Evolutionary conservation across 2,329 filamentous ascomycete genomes (phyloP).

Genomic region (Colletotrichum sojae): DNA sequence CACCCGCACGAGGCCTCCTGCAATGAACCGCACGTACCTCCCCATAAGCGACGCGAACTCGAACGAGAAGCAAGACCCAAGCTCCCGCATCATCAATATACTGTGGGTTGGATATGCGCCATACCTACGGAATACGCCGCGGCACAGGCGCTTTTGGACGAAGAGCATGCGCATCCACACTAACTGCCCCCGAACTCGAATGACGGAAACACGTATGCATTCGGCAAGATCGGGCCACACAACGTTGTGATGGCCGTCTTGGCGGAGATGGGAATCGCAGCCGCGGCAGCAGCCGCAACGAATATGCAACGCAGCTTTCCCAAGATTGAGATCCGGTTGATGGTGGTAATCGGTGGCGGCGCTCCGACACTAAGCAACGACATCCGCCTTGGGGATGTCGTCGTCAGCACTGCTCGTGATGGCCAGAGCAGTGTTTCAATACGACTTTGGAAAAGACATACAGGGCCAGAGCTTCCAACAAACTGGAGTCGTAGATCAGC

Average conservation of each 20-base stretch:
- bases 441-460: constrained; percentile 45
- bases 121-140: constrained; percentile 28
- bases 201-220: constrained; percentile 40
- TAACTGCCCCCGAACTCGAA: constrained; percentile 1
- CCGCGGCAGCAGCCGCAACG: constrained; percentile 41
- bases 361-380: constrained; percentile 41
- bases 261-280: constrained; percentile 45
- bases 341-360: constrained; percentile 47
- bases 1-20: too few relatives aligned
- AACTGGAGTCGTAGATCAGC: neutral
- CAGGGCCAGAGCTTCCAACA: constrained; percentile 20
- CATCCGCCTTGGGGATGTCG: constrained; percentile 46
- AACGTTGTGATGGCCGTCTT: constrained; percentile 48
- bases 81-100: constrained; percentile 2
- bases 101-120: constrained; percentile 38
- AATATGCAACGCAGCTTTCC: constrained; percentile 40
- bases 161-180: neutral
- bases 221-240: constrained; percentile 42
- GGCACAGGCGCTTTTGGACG: constrained; percentile 8
- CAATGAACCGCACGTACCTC: too few relatives aligned
- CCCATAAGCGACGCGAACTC: too few relatives aligned
- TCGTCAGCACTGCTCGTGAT: constrained; percentile 41
- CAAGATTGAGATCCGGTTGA: constrained; percentile 24
- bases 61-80: too few relatives aligned
- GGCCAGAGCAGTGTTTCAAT: constrained; percentile 42